Evolutionary conservation across 495 filamentous ascomycete species (phyloP).

Genomic region (Xeromyces bisporus): DNA sequence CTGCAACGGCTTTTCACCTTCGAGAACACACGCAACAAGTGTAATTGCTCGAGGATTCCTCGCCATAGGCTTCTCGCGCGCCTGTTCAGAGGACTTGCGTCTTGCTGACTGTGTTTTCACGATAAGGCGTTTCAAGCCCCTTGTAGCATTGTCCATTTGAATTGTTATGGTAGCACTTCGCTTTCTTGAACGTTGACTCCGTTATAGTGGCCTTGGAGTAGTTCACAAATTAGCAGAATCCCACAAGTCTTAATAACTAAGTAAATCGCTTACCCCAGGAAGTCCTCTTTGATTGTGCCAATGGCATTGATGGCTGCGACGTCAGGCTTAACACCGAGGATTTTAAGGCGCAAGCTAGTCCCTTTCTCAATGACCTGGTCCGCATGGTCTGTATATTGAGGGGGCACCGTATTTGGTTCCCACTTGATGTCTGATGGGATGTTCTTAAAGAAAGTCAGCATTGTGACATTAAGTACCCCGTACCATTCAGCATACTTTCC

Average conservation of each 20-base stretch:
- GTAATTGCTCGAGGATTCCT: no score
- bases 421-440: conserved; percentile 87
- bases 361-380: conserved; percentile 90
- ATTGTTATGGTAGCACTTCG: no score
- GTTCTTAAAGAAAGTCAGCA: conserved; percentile 38
- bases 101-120: no score
- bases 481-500: conserved; percentile 42
- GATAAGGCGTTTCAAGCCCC: no score
- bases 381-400: conserved; percentile 70
- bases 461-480: not conserved
- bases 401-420: conserved; percentile 75
- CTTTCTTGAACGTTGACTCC: conserved; percentile 2
- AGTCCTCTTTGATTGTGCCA: conserved; percentile 87
- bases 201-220: conserved; percentile 23
- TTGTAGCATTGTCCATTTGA: no score
- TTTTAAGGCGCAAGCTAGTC: conserved; percentile 81
- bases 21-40: no score
- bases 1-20: no score
- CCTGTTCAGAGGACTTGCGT: no score
- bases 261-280: conserved; percentile 27
- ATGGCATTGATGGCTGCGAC: conserved; percentile 91
- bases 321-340: conserved; percentile 80
- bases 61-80: no score
- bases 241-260: not conserved
- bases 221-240: no score